Conservation (phyloP, 306 rosid genomes). For the Fragaria ananassa region DNA sequence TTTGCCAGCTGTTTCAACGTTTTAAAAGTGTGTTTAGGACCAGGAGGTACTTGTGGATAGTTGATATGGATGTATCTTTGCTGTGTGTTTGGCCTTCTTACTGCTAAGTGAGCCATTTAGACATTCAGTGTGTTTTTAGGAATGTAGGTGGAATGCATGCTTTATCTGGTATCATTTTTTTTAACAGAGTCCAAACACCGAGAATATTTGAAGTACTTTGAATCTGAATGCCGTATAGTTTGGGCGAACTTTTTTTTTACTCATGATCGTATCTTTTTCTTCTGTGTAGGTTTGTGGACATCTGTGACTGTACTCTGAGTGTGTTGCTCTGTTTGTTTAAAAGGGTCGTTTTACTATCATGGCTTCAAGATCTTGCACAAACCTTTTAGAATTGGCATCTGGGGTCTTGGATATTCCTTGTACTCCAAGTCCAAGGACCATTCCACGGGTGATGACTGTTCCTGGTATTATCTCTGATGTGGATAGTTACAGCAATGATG, state of each 20-base stretch:
- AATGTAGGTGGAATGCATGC: neutral
- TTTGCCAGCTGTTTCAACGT: neutral
- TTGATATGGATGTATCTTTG: neutral
- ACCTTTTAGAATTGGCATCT: constrained; percentile 50
- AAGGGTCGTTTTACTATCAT: constrained; percentile 28
- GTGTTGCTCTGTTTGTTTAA: constrained; percentile 22
- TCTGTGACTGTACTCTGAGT: neutral
- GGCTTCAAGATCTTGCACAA: constrained; percentile 60
- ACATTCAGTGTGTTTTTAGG: neutral
- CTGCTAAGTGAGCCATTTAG: neutral
- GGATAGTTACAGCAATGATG: constrained; percentile 45
- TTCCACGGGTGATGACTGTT: constrained; percentile 70
- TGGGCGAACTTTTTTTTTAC: neutral
- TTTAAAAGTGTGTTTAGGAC: neutral
- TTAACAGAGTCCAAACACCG: neutral
- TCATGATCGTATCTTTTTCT: neutral
- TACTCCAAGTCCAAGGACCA: constrained; percentile 53
- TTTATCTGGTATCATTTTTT: neutral
- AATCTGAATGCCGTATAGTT: neutral
- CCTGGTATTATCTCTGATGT: constrained; percentile 71
- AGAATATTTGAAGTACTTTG: neutral
- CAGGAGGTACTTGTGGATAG: neutral
- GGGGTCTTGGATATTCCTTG: constrained; percentile 62
- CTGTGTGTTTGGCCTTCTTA: neutral
- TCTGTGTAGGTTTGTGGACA: constrained; percentile 14